These are phyloP conservation scores for Hamamelis virginiana DNA, from an alignment of 164 flowering plant species.

Conservation along the genomic window DNA sequence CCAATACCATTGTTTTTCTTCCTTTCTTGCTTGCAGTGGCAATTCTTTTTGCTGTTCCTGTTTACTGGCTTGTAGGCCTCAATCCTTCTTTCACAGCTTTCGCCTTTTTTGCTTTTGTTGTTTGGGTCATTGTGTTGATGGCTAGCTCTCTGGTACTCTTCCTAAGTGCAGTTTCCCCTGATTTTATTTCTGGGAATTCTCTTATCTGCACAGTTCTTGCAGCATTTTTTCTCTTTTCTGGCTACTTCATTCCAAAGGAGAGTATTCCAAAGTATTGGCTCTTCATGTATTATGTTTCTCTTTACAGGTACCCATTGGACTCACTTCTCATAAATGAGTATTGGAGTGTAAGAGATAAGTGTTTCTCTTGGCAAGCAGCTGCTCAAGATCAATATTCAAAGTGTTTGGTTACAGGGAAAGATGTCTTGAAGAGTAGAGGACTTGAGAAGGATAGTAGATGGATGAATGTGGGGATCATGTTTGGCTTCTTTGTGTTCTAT, in stretches of 20 bases:
- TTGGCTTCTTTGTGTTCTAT: conserved; percentile 82
- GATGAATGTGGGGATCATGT: conserved; percentile 85
- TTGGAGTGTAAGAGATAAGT: conserved; percentile 57
- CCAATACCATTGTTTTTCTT: conserved; percentile 75
- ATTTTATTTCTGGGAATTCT: conserved; percentile 86
- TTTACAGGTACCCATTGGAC: conserved; percentile 87
- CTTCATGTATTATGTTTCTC: conserved; percentile 88
- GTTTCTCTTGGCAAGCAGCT: conserved; percentile 47
- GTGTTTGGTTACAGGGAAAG: conserved; percentile 66
- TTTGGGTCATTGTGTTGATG: conserved; percentile 86
- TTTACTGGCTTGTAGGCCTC: conserved; percentile 90
- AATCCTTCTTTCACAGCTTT: conserved; percentile 74
- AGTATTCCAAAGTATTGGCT: conserved; percentile 87
- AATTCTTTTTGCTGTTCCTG: conserved; percentile 66
- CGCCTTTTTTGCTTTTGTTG: conserved; percentile 62
- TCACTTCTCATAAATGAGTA: conserved; percentile 71
- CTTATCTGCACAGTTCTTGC: conserved; percentile 82
- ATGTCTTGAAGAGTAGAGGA: conserved; percentile 70
- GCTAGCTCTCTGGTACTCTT: conserved; percentile 90
- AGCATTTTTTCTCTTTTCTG: conserved; percentile 92
- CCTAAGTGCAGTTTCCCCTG: conserved; percentile 80
- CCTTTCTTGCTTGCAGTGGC: conserved; percentile 80
- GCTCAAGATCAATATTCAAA: conserved; percentile 10
- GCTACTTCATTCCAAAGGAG: conserved; percentile 92
- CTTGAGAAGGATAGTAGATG: conserved; percentile 71